Base-by-base conservation (phyloP, 2,329 filamentous ascomycete genomes). In the Colletotrichum sojae region DNA sequence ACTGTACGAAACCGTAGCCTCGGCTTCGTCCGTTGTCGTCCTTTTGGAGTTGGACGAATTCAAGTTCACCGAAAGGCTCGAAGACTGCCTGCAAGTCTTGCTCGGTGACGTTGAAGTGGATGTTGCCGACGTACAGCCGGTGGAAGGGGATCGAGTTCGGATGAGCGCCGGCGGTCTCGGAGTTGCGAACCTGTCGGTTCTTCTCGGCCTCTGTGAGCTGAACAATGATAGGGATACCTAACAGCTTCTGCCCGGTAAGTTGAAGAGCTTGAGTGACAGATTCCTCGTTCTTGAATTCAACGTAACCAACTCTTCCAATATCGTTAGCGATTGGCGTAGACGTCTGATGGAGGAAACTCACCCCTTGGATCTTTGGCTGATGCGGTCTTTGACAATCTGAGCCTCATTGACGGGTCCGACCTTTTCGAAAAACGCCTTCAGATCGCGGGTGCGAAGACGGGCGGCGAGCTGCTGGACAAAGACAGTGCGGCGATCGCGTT, bases 1-100 rank as follows among this genome's bases (percentile, higher is more conserved):
- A 98, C 96, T 99, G 96, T 71, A 99, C 95, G 84, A 99, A 99
- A 63, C 96, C 96, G 84, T 98, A 99, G 71, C 96, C 96, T 80
- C 95, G 91, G 81, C 95, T 97, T 69, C 95, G 91, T 62, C 92
- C 93, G 71, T 89, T 91, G 73, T 98, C 96, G 76, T 99, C 97
- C 83, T 97, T 98, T 81, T 99, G 97, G 67, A 99, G 88, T 79
- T 98, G 95, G 68, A 98, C 95, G 81, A 98, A 98, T 80, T 98
- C 96, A 67, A 99, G 91, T 83, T 97, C 95, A 75, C 96, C 96
- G 82, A 98, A 99, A 1, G 96, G 95, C 83, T 97, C 94, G 81
- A 99, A 99, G 71, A 99, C 94, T 79, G 95, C 94, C 86, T 95
- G 92, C 73, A 99, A 86, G 83, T 99, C 97, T 80, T 92, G 91